These are phyloP conservation scores for Penicillium ochrochloron DNA, from an alignment of 495 filamentous ascomycete species.

Conservation along the genomic window DNA sequence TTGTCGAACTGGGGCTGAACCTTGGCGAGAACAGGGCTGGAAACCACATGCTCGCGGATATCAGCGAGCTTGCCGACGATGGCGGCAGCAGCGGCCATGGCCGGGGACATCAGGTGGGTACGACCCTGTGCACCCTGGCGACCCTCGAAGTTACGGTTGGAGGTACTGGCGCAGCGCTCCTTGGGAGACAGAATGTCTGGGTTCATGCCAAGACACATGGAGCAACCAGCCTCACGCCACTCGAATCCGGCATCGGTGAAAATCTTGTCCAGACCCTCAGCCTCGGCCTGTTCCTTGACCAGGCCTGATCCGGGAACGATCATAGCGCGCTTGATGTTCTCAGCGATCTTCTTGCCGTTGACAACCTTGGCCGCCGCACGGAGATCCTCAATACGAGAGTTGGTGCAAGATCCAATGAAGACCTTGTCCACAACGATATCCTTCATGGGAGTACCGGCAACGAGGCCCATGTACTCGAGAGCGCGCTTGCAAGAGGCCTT, in stretches of 20 bases:
- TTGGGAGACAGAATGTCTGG: slow-evolving; percentile 93
- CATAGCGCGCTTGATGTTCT: slow-evolving; percentile 91
- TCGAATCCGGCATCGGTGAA: slow-evolving; percentile 94
- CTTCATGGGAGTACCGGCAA: slow-evolving; percentile 83
- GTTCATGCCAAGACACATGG: slow-evolving; percentile 99
- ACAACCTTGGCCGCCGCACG: slow-evolving; percentile 85
- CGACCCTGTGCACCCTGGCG: slow-evolving; percentile 91
- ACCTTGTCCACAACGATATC: slow-evolving; percentile 92
- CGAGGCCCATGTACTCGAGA: slow-evolving; percentile 95
- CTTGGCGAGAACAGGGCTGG: slow-evolving; percentile 62
- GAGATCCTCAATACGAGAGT: slow-evolving; percentile 94
- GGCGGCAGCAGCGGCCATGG: slow-evolving; percentile 91
- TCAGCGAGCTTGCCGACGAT: slow-evolving; percentile 90
- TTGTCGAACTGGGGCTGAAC: slow-evolving; percentile 57
- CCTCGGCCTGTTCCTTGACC: slow-evolving; percentile 90
- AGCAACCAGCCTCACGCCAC: slow-evolving; percentile 97
- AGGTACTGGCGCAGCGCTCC: slow-evolving; percentile 93
- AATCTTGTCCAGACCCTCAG: slow-evolving; percentile 89
- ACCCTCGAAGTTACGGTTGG: slow-evolving; percentile 97
- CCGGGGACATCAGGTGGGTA: slow-evolving; percentile 96
- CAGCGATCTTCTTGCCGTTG: slow-evolving; percentile 80
- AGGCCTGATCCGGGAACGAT: slow-evolving; percentile 94
- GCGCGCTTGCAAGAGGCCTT: slow-evolving; percentile 77
- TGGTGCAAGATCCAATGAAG: slow-evolving; percentile 98
- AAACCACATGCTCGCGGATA: slow-evolving; percentile 74